Evolutionary conservation across 2,329 filamentous ascomycete genomes (phyloP).

Genomic region (Sphaerulina vaccinii): DNA sequence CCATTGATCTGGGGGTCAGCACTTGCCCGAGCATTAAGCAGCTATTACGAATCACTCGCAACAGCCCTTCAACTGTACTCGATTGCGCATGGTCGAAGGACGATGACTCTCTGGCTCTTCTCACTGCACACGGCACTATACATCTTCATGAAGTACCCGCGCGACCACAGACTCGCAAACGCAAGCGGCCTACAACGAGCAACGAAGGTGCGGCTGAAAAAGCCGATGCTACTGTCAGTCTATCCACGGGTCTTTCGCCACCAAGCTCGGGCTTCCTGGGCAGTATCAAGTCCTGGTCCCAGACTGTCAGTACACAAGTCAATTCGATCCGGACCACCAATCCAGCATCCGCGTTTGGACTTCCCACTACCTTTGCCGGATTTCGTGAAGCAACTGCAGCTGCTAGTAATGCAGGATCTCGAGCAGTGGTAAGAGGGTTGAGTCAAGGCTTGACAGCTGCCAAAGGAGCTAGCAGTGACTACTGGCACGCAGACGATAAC

Average conservation of each 20-base stretch:
- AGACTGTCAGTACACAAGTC: constrained; percentile 42
- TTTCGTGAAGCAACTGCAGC: constrained; percentile 35
- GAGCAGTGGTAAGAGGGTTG: constrained; percentile 70
- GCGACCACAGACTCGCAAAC: constrained; percentile 38
- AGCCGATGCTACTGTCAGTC: constrained; percentile 35
- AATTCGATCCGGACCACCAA: constrained; percentile 30
- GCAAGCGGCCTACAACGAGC: constrained; percentile 28
- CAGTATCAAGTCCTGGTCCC: constrained; percentile 41
- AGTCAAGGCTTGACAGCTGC: constrained; percentile 72
- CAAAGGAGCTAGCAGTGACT: constrained; percentile 64
- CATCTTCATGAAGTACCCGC: constrained; percentile 83
- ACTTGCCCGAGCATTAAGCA: constrained; percentile 65
- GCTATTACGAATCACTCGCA: constrained; percentile 81
- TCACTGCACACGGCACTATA: constrained; percentile 92
- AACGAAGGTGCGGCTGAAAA: constrained; percentile 30
- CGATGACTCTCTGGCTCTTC: constrained; percentile 79
- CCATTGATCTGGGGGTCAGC: constrained; percentile 22
- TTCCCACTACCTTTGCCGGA: constrained; percentile 36
- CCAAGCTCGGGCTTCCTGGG: constrained; percentile 35
- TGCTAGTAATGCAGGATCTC: constrained; percentile 60
- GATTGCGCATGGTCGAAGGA: constrained; percentile 86
- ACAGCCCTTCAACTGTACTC: constrained; percentile 87
- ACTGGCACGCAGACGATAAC: constrained; percentile 74
- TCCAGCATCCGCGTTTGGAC: constrained; percentile 21
- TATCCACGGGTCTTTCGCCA: constrained; percentile 35